Base-by-base conservation (phyloP, 2,329 filamentous ascomycete species). In the Aureobasidium pullulans region DNA sequence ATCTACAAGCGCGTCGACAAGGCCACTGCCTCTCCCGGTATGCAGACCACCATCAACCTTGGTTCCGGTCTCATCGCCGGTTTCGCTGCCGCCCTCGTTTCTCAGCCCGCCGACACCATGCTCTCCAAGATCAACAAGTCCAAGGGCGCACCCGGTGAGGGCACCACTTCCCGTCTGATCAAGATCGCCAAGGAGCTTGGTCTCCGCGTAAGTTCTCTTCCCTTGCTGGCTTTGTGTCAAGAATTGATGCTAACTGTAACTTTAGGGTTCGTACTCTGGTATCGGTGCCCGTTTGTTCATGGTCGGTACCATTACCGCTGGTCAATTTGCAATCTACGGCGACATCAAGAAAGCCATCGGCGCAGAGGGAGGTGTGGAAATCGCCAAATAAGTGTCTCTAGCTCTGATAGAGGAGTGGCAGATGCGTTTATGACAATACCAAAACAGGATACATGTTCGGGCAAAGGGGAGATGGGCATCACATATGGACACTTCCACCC, bases 71-170 rank as follows among this genome's bases (percentile, higher is more conserved):
- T 96, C 67, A 83, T 92, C 61, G 91, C 91, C 59, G 83, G 91
- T 82, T 90, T 95, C 79, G 90, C 89, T 70, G 90, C 90, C 69
- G 90, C 90, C 72, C 74, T 93, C 69, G 83, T 95, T 73, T 95
- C 90, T 64, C 90, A 95, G 81, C 90, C 90, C 68, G 90, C 90
- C 74, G 90, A 95, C 76, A 95, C 90, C 73, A 95, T 95, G 90
- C 86, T 95, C 65, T 88, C 84, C 79, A 94, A 93, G 85, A 94
- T 95, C 83, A 95, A 95, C 88, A 94, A 94, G 88, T 90, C 88
- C 78, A 86, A 90, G 81, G 90, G 89, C 78, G 80, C 85, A 62
- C 89, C 90, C 66, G 90, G 90, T 81, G 89, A 95, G 81, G 85
- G 90, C 71, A 94, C 88, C 70, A 83, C 83, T 73, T 82, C 80